Evolutionary conservation across 2,329 filamentous ascomycete species (phyloP).

Genomic region (Exophiala phaeomuriformis): DNA sequence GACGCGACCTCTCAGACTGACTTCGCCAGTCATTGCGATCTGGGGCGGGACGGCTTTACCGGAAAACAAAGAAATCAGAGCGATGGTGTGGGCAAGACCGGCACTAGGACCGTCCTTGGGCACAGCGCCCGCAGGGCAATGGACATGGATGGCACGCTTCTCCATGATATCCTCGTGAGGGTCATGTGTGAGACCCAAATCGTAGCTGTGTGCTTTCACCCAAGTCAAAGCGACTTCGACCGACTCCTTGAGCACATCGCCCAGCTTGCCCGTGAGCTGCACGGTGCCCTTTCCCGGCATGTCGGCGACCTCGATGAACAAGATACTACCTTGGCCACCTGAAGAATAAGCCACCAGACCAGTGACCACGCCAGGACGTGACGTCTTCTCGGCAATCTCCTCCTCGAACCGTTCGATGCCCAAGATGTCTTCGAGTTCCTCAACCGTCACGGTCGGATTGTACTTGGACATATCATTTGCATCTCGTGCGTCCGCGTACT

Average conservation of each 20-base stretch:
- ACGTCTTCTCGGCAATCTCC: conserved; percentile 80
- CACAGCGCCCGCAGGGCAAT: conserved; percentile 89
- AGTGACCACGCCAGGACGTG: conserved; percentile 84
- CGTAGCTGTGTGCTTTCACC: conserved; percentile 94
- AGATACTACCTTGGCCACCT: conserved; percentile 86
- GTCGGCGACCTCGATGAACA: conserved; percentile 96
- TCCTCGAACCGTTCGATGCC: conserved; percentile 92
- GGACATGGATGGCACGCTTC: conserved; percentile 85
- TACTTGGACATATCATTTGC: conserved; percentile 52
- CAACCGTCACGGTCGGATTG: conserved; percentile 62
- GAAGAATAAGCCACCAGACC: conserved; percentile 91
- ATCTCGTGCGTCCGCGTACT: conserved; percentile 87
- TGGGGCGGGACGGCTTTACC: conserved; percentile 80
- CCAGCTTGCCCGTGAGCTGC: conserved; percentile 91
- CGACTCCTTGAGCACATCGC: conserved; percentile 92
- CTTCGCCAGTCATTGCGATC: conserved; percentile 84
- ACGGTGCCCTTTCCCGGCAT: conserved; percentile 91
- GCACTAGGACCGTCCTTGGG: conserved; percentile 83
- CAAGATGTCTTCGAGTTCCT: conserved; percentile 82
- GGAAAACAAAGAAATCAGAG: conserved; percentile 81
- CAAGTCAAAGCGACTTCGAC: conserved; percentile 94
- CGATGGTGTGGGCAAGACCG: conserved; percentile 88
- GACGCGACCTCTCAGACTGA: conserved; percentile 77
- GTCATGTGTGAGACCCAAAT: conserved; percentile 73
- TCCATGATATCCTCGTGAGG: conserved; percentile 92